Base-by-base conservation (phyloP, 2,329 filamentous ascomycete species). In the Ophiocordyceps sinensis region DNA sequence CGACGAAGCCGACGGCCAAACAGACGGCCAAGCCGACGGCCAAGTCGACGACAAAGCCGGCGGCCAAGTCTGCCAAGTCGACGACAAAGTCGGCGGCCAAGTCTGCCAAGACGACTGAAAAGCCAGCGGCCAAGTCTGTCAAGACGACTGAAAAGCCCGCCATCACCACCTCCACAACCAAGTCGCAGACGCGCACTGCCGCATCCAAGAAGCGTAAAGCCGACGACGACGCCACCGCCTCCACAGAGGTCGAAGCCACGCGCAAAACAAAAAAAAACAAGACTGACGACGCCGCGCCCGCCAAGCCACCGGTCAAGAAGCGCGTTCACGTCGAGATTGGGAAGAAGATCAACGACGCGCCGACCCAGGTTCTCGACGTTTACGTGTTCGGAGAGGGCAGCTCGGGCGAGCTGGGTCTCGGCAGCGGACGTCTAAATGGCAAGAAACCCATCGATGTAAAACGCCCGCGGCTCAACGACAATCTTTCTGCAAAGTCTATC, bases 401-500 rank as follows among this genome's bases (percentile, higher is more conserved):
- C 45, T 79, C 77, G n/a, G 85, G 85, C 49, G 85, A 93, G 64
- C 79, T 93, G 36, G 85, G 85, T 31, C 73, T 93, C 15, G 85
- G 85, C 37, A 75, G 71, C 45, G 77, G 75, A 55, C 67, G 53
- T 31, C 76, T 76, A 51, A 65, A 72, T 44, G 67, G 66, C 48
- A 74, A 75, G 64, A 70, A 67, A 59, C 70, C 72, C 31, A 75
- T 83, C 48, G 80, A 87, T 39, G 84, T 82, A 26, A 88, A 85
- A 82, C 83, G 84, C 28, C 85, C 85, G 15, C 79, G 76, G 47
- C 81, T 88, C 49, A 88, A 88, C 55, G 82, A 86, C 49, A 79
- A 85, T 41, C 56, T 64, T 12, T 52, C 55, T 5, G 55, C 61
- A 52, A 75, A 76, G 43, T 78, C 80, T 9, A 68, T 85, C 28